phyloP scores from a whole-genome alignment of 192 early-diverging fungal genomes.

The Phlyctochytrium arcticum region DNA sequence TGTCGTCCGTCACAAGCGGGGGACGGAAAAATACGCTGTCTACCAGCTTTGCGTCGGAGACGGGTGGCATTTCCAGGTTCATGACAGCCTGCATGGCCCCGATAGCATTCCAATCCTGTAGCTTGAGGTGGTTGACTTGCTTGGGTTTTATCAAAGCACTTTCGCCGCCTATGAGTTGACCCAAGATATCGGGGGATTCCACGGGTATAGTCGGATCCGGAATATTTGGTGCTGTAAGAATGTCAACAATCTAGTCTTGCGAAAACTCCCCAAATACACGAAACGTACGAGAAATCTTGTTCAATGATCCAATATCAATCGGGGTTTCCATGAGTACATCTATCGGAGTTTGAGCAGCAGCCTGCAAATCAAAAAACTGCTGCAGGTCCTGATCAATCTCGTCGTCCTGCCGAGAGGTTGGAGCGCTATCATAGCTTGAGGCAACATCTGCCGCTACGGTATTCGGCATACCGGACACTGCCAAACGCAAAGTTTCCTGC shows the following conservation, averaged over 20 bases:
- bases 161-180: too few species aligned
- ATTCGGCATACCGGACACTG: too few species aligned
- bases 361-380: conserved; percentile 18
- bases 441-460: too few species aligned
- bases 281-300: background rate
- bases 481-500: too few species aligned
- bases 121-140: conserved; percentile 8
- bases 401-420: too few species aligned
- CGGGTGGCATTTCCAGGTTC: too few species aligned
- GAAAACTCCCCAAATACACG: background rate
- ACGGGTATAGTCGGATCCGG: conserved; percentile 9
- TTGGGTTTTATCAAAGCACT: too few species aligned
- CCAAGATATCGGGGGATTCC: too few species aligned
- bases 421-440: too few species aligned
- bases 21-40: background rate
- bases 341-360: background rate
- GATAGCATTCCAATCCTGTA: conserved; percentile 18
- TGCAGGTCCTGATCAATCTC: conserved; percentile 8
- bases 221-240: background rate
- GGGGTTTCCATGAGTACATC: background rate
- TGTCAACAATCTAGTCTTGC: background rate
- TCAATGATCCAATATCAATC: background rate
- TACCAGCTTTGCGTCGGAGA: too few species aligned
- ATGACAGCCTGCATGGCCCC: conserved; percentile 4
- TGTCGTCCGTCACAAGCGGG: too few species aligned